Evolutionary conservation across 257 asterid genomes (phyloP), one percentile per base, ranked within the genome.

Genomic region (Solanum sejunctum): DNA sequence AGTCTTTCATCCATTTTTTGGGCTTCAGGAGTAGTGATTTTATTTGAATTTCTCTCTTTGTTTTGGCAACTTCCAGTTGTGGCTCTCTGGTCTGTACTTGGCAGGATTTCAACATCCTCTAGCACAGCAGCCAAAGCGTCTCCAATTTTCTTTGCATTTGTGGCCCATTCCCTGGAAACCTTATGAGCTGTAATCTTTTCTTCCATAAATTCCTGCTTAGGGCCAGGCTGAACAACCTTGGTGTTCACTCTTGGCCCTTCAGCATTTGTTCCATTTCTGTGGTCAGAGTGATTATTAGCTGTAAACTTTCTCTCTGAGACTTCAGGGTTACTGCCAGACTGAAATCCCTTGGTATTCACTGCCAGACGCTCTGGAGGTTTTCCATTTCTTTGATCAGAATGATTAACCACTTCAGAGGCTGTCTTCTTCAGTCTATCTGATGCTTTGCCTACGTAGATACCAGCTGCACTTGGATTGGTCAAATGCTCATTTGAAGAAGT

Each of bases 81-180:
- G 15, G 84, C 84, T 80, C 66, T 85, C 85, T 89, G 89, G 51
- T 84, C 87, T 49, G 89, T 79, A 84, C 64, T 81, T 39, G 80
- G 69, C 41, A 81, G 52, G n/a, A 72, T 89, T 81, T 83, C 90
- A 83, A 84, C 87, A 71, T 85, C 90, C 77, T 86, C 92, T 43
- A 85, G 84, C 61, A 84, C 84, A 88, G 69, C 58, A 39, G 93
- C 84, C 83, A 91, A 84, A 75, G 88, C 87, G 85, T 85, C 89
- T 85, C 90, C 90, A 67, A 69, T 88, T 85, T 86, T 89, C 89
- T 87, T 88, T 82, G 85, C 94, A 87, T 88, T 88, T 17, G 60
- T 86, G 75, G 81, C 80, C 89, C 87, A 85, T 84, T 89, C 92
- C 81, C 80, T 78, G 61, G 77, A 83, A 77, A 83, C 84, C 55